phyloP scores from a whole-genome alignment of 352 stramenopile species.

The Blastocystis sp. region DNA sequence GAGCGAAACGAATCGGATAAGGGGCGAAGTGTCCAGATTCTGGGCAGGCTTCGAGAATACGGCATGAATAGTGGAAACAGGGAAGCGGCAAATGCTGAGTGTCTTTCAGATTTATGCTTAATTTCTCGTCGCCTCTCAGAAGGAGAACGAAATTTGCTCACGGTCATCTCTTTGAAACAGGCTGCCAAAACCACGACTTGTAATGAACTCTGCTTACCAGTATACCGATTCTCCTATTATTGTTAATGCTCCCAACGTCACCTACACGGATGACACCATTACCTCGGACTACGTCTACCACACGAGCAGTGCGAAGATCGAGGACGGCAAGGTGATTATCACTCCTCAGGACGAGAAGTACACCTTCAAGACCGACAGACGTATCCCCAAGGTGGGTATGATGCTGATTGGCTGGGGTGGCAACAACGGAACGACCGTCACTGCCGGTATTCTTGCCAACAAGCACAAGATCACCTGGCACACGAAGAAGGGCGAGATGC shows the following conservation, averaged over 20 bases:
- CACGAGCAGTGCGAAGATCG: slow-evolving; percentile 76
- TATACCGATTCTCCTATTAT: slow-evolving; percentile 76
- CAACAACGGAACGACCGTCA: slow-evolving; percentile 94
- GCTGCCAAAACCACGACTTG: slow-evolving; percentile 68
- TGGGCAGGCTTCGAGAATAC: background rate
- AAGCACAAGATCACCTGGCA: slow-evolving; percentile 89
- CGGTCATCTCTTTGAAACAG: slow-evolving; percentile 69
- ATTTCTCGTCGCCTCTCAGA: slow-evolving; percentile 58
- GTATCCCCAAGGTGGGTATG: slow-evolving; percentile 85
- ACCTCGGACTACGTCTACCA: slow-evolving; percentile 90
- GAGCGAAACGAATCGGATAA: background rate
- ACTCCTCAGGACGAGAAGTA: slow-evolving; percentile 87
- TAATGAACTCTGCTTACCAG: slow-evolving; percentile 63
- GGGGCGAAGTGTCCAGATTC: background rate
- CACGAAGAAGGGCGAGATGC: slow-evolving; percentile 88
- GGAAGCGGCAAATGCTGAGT: background rate
- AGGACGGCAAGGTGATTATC: slow-evolving; percentile 80
- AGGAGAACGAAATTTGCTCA: slow-evolving; percentile 62
- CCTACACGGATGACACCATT: slow-evolving; percentile 93
- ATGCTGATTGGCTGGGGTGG: slow-evolving; percentile 97
- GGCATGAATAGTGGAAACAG: background rate
- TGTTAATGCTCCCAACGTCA: slow-evolving; percentile 90
- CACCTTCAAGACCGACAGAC: slow-evolving; percentile 91
- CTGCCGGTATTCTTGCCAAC: slow-evolving; percentile 91
- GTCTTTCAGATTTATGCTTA: slow-evolving; percentile 40